Evolutionary conservation across 2,329 filamentous ascomycete species (phyloP), one percentile per base, ranked within the genome.

Genomic region (Epichloe coenophiala): DNA sequence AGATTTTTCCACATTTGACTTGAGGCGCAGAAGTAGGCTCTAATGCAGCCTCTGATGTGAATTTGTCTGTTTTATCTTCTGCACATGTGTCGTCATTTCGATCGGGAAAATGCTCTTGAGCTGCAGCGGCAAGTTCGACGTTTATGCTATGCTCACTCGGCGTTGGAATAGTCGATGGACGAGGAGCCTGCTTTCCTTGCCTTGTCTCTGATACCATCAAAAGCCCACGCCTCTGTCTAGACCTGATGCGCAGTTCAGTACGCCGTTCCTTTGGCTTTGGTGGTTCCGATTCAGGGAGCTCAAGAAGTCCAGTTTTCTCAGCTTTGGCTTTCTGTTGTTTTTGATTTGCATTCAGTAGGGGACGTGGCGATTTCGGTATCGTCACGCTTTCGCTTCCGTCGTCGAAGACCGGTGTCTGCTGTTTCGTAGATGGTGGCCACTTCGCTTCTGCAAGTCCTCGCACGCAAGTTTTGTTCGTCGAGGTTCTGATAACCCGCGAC

Each of bases 141-240:
- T 13, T 19, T 7, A 39, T 39, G 17, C 13, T 21, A 8, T 43
- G 40, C 21, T 4, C 35, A 27, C 21, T 40, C 27, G 36, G 21
- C 8, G n/a, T 17, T 7, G 42, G 27, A 13, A 19, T 23, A 7
- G 4, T 15, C 5, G 38, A 48, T 4, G 31, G 13, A 9, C 39
- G 17, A 5, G 19, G 17, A 23, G 35, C 31, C 19, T 47, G 40
- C 4, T 48, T 48, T 8, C 39, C 21, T 39, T 54, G 45, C 23
- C 58, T 55, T 49, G 59, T 65, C 48, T 73, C 69, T 1, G 69
- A 65, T 4, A 75, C 48, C 61, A 77, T 65, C 41, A 77, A 57
- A 7, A 78, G 57, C 2, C 75, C 74, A 48, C 73, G 67, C 52
- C 70, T 72, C 52, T 70, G 69, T 51, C 69, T 66, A 17, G 72